Conservation (phyloP, 2,329 filamentous ascomycete species). For the Fusarium napiforme region DNA sequence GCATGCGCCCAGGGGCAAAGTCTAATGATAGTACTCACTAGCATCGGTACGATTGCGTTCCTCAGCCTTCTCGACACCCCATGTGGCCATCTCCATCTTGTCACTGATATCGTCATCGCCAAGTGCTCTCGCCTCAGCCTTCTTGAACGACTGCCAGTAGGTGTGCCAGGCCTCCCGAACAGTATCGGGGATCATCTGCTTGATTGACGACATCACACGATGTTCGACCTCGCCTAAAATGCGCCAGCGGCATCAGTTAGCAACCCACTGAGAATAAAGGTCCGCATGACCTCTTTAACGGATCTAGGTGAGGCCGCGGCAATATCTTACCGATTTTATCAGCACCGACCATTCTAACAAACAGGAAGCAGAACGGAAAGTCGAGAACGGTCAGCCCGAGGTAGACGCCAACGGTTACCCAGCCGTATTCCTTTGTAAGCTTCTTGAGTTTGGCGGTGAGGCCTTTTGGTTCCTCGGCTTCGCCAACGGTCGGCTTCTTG, state of each 20-base stretch:
- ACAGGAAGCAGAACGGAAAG: slow-evolving; percentile 93
- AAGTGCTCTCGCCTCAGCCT: slow-evolving; percentile 55
- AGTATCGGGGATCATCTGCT: slow-evolving; percentile 68
- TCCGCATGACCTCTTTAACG: not conserved
- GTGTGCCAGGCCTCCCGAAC: slow-evolving; percentile 65
- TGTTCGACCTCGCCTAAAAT: slow-evolving; percentile 70
- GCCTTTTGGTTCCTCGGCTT: slow-evolving; percentile 53
- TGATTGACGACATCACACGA: slow-evolving; percentile 69
- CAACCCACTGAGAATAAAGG: slow-evolving; percentile 2
- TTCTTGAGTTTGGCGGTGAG: slow-evolving; percentile 81
- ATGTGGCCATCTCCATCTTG: slow-evolving; percentile 62
- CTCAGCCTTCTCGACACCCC: slow-evolving; percentile 73
- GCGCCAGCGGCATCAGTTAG: slow-evolving; percentile 18
- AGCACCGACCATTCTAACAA: slow-evolving; percentile 83
- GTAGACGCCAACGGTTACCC: slow-evolving; percentile 93
- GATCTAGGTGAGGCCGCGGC: slow-evolving; percentile 5
- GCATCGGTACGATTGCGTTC: slow-evolving; percentile 72
- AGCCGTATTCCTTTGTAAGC: slow-evolving; percentile 92
- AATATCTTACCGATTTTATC: slow-evolving; percentile 78
- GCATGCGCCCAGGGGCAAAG: slow-evolving; percentile 16
- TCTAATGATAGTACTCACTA: slow-evolving; percentile 68
- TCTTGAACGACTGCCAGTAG: slow-evolving; percentile 60
- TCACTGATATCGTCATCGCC: slow-evolving; percentile 58
- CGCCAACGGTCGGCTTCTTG: slow-evolving; percentile 35
- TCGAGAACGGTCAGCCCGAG: slow-evolving; percentile 83